These are phyloP conservation scores for Trichocladium antarcticum DNA, from an alignment of 495 filamentous ascomycete species.

Conservation along the genomic window DNA sequence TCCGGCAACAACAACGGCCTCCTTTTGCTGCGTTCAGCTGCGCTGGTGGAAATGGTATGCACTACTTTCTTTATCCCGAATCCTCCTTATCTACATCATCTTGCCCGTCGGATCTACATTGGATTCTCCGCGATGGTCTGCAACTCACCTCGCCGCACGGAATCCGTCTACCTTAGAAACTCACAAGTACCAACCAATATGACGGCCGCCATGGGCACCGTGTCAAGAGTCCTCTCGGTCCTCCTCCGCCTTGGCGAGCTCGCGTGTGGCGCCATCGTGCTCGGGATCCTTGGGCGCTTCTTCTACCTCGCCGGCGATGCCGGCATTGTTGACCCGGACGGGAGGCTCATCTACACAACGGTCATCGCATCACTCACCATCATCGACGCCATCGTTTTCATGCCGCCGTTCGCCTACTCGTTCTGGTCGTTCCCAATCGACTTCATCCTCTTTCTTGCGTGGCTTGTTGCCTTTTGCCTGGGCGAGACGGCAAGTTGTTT, in stretches of 20 bases:
- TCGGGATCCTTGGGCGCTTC: conserved; percentile 13
- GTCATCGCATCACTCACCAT: conserved; percentile 14
- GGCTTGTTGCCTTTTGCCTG: conserved; percentile 13
- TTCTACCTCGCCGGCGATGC: conserved; percentile 12
- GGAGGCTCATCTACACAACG: conserved; percentile 9
- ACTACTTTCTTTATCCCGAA: too few species aligned
- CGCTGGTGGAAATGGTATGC: too few species aligned
- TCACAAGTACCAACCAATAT: neutral
- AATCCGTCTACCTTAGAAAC: too few species aligned
- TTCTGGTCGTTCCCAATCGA: conserved; percentile 16
- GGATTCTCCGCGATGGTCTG: too few species aligned
- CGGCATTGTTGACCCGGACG: conserved; percentile 7
- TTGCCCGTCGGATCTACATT: too few species aligned
- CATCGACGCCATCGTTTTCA: conserved; percentile 10
- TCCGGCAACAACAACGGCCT: too few species aligned
- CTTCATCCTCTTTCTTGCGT: conserved; percentile 12
- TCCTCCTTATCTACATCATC: too few species aligned
- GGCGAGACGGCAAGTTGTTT: conserved; percentile 12
- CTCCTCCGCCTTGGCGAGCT: conserved; percentile 15
- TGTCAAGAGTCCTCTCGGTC: conserved; percentile 8
- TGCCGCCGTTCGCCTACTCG: conserved; percentile 10
- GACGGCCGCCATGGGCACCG: conserved; percentile 1
- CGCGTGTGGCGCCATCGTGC: conserved; percentile 12
- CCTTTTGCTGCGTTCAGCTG: too few species aligned
- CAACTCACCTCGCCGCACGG: too few species aligned